Evolutionary conservation across 768 basidiomycete genomes (phyloP), one percentile per base, ranked within the genome.

Genomic region (Russula virescens): DNA sequence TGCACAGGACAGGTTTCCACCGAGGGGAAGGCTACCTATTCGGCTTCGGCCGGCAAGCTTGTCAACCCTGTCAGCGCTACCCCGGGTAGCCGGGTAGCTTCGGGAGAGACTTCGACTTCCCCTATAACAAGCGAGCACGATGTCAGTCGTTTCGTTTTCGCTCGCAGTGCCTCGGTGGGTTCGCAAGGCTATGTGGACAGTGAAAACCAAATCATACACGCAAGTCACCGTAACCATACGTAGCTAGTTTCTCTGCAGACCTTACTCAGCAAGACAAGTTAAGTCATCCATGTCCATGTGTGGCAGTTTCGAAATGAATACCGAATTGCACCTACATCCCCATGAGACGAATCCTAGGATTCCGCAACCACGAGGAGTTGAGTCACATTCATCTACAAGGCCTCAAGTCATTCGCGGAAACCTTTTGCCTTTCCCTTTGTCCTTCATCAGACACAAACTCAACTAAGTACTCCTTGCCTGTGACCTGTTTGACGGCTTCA

Each of bases 361-460:
- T 5, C 38, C 13, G 38, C 13, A 11, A 14, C 13, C 38, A 38
- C 2, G 38, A 38, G 38, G 38, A 11, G 38, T 38, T 38, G 38
- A 14, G 13, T 38, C 38, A 38, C 8, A 2, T 38, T 13, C 42
- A 8, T 43, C 3, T 5, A 43, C 14, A 18, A 18, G 42, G 42
- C 19, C 5, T 25, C 56, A 60, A 18, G 1, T 46, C 40, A 34
- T 45, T 38, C 1, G 6, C 31, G 10, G 54, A 34, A n/a, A 68
- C 54, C 3, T 55, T 43, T 18, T 40, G 26, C 23, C 9, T 66
- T 35, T 52, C 56, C 23, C 11, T 23, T 28, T 40, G 62, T 28
- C 62, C 56, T 5, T 60, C 61, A 11, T 43, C 28, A 13, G 66
- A 55, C 21, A 58, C 53, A 14, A 43, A 60, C 21, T 66, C 42